Evolutionary conservation across 148 eudicot genomes (phyloP).

Genomic region (Rhododendron molle): DNA sequence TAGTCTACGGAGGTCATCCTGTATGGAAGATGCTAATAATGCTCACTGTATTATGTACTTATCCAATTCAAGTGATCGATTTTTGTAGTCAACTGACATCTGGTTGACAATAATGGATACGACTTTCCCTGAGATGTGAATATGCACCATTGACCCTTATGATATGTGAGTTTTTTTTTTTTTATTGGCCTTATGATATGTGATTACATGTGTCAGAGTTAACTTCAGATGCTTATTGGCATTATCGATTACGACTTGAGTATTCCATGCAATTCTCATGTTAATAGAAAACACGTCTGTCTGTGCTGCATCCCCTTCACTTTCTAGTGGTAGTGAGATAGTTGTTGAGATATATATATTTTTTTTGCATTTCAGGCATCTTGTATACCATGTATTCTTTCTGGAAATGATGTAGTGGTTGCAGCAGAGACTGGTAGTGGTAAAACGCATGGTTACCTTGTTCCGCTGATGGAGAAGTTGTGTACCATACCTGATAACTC

Average conservation of each 20-base stretch:
- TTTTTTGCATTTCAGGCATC: constrained; percentile 66
- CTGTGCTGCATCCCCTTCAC: not conserved
- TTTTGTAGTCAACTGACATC: not conserved
- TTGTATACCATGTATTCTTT: constrained; percentile 72
- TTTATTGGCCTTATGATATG: not conserved
- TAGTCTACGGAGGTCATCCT: not conserved
- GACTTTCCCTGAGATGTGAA: not conserved
- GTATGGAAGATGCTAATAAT: not conserved
- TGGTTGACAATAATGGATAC: not conserved
- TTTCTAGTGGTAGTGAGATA: not conserved
- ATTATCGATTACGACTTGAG: not conserved
- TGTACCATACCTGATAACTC: constrained; percentile 19
- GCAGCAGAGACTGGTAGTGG: constrained; percentile 99
- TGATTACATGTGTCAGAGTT: not conserved
- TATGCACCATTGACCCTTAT: not conserved
- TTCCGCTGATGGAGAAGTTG: constrained; percentile 71
- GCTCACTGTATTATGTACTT: not conserved
- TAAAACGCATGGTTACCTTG: constrained; percentile 86
- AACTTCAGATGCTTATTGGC: not conserved
- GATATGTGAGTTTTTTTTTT: not conserved
- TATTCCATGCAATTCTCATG: not conserved
- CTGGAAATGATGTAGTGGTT: constrained; percentile 70
- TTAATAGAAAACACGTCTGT: not conserved
- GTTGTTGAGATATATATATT: constrained; percentile 6
- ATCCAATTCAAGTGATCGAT: not conserved